Base-by-base conservation (phyloP, 2,329 filamentous ascomycete genomes). In the Colletotrichum melonis region DNA sequence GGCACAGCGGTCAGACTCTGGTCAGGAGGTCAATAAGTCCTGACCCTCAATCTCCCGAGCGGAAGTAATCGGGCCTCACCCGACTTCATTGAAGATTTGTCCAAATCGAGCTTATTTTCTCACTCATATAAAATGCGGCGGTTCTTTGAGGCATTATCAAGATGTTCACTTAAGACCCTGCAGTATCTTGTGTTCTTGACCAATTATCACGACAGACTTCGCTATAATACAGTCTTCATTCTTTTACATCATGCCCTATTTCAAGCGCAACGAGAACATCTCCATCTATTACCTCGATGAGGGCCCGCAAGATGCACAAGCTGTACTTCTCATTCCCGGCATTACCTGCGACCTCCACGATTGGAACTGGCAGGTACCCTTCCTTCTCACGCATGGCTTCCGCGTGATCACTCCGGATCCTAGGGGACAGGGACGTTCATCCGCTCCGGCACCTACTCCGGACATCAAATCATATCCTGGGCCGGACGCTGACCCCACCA, bases 301-400 rank as follows among this genome's bases (percentile, higher is more conserved):
- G 24, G 63, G 71, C 2, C 57, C 57, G 5, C 56, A 63, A 30
- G 67, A 69, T 5, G 49, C 56, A 9, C 46, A 52, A 14, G 24
- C 22, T 1, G 52, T 66, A 0, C 19, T 71, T 6, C 49, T 73
- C 3, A 60, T 71, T 12, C 71, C 67, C 32, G 56, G 56, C 0
- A 64, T 71, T 5, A 59, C 49, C 11, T 73, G 56, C 8, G 56
- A 71, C 46, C 42, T 63, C 2, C 71, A 66, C 57, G 60, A 63
- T 7, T 73, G 62, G 62, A 65, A 70, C 19, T 73, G 62, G 67
- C 67, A 73, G 30, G 35, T 73, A 9, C 67, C 49, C 5, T 66
- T 56, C 19, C 62, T 73, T 30, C 28, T 71, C 3, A 7, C 30
- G 7, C 46, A 56, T 8, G 56, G 67, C 7, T 30, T 73, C n/a